Evolutionary conservation across 1,139 yeast genomes (phyloP), one percentile per base, ranked within the genome.

Genomic region (Tardiomyces blankii): DNA sequence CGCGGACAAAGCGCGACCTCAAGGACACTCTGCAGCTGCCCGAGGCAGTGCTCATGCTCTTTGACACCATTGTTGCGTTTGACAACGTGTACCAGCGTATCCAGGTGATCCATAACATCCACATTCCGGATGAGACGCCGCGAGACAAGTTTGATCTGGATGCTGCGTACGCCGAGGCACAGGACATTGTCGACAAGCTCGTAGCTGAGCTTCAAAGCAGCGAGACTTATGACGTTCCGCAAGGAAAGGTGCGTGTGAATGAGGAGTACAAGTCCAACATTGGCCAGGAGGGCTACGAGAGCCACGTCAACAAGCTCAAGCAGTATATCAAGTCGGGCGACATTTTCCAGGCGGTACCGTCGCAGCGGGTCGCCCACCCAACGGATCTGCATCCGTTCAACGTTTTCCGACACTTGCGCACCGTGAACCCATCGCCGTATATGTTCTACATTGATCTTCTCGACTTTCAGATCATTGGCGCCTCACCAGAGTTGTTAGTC

Each of bases 401-500:
- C 67, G 84, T 93, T 44, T 93, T 89, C 67, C 82, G 95, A 55
- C 96, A 91, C 60, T 73, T 91, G 57, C 77, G 98, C 62, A 83
- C 95, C 0, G 96, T 93, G 45, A 91, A 93, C 66, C 98, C 98
- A 5, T 87, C 96, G 1, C 98, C 98, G 33, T 91, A 91, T 65
- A 74, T 91, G 71, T 91, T 91, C 63, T 91, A 88, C 66, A 81
- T 91, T 54, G 97, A 91, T 64, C 82, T 85, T 59, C 62, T 85
- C 48, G 96, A 87, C 55, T 91, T 91, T 70, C 96, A 89, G 64
- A 77, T 91, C 46, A 91, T 91, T 47, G 98, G 98, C 40, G 98
- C 98, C 0, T 87, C 96, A 18, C 98, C 98, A 1, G 98, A 91
- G 63, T 70, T 89, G 49, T 71, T 91, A 47, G 97, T 91, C 47